Evolutionary conservation across 768 basidiomycete genomes (phyloP).

Genomic region (Hirschioporus abietinus): DNA sequence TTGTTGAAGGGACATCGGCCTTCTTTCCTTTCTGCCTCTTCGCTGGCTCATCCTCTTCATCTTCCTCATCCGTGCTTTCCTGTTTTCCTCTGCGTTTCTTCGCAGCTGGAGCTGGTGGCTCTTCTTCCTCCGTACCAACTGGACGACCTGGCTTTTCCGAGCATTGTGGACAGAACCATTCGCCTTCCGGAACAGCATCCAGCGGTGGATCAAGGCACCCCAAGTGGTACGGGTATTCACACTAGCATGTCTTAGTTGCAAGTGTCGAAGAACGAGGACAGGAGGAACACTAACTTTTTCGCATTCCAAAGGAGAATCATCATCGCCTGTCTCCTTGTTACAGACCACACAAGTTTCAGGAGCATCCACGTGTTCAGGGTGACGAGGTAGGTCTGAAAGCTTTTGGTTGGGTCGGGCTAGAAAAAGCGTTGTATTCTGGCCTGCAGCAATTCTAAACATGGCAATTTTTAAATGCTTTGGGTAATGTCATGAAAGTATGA

Average conservation of each 20-base stretch:
- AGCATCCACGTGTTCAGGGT: constrained; percentile 68
- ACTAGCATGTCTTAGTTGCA: constrained; percentile 40
- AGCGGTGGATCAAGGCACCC: constrained; percentile 79
- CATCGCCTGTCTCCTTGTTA: constrained; percentile 61
- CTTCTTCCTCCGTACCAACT: constrained; percentile 17
- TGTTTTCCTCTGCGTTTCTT: constrained; percentile 6
- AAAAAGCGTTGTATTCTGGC: constrained; percentile 83
- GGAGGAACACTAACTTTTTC: constrained; percentile 62
- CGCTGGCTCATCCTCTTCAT: neutral
- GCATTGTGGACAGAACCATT: constrained; percentile 90
- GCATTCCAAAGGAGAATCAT: constrained; percentile 76
- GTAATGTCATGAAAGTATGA: constrained; percentile 3
- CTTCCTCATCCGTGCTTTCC: constrained; percentile 3
- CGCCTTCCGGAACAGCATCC: constrained; percentile 71
- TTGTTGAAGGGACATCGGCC: neutral
- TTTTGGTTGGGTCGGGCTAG: constrained; percentile 72
- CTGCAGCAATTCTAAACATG: constrained; percentile 63
- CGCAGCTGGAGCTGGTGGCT: constrained; percentile 1
- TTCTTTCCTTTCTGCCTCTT: neutral
- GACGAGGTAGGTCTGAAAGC: constrained; percentile 72
- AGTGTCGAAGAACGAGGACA: constrained; percentile 1
- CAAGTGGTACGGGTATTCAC: constrained; percentile 85
- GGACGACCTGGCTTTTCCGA: constrained; percentile 51
- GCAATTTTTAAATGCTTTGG: neutral
- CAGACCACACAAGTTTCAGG: constrained; percentile 72